A percentile compares a stretch with the other conserved stretches of the same genome.
phyloP scores from a whole-genome alignment of 2,329 filamentous ascomycete genomes.

The Chaetomiaceae sp. region DNA sequence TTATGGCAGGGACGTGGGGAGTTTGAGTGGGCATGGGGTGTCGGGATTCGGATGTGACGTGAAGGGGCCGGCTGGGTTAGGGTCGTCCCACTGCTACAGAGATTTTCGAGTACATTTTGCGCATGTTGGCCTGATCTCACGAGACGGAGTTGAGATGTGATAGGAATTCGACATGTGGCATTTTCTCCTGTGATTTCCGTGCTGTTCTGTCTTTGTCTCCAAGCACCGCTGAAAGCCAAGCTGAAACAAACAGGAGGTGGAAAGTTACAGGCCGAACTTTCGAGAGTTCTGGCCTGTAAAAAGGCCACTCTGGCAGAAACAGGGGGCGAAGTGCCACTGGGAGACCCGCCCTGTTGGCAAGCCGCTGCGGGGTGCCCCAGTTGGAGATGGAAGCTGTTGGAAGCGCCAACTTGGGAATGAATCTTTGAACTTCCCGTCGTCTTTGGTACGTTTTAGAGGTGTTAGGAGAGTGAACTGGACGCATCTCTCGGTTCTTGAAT shows the following conservation, averaged over 20 bases:
- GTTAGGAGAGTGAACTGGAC: no score
- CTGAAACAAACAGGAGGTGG: constrained; percentile 4
- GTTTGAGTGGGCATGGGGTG: no score
- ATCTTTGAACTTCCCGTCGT: background rate
- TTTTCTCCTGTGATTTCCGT: background rate
- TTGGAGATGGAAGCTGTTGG: constrained; percentile 12
- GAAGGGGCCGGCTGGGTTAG: no score
- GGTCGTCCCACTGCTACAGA: no score
- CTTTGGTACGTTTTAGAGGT: no score
- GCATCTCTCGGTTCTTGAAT: no score
- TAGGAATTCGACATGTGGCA: background rate
- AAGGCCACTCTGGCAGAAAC: constrained; percentile 30
- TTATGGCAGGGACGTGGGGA: no score
- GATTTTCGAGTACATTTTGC: no score
- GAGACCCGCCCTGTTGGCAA: constrained; percentile 3
- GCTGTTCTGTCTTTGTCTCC: background rate
- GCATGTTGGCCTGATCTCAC: no score
- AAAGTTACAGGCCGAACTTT: background rate
- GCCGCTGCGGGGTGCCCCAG: background rate
- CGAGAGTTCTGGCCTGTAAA: constrained; percentile 9
- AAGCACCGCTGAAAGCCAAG: no score
- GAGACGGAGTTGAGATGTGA: background rate
- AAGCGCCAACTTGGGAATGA: background rate
- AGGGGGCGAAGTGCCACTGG: constrained; percentile 12
- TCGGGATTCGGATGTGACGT: no score